Conservation (phyloP, 331 rosid species). For the Pyrus hybrid region DNA sequence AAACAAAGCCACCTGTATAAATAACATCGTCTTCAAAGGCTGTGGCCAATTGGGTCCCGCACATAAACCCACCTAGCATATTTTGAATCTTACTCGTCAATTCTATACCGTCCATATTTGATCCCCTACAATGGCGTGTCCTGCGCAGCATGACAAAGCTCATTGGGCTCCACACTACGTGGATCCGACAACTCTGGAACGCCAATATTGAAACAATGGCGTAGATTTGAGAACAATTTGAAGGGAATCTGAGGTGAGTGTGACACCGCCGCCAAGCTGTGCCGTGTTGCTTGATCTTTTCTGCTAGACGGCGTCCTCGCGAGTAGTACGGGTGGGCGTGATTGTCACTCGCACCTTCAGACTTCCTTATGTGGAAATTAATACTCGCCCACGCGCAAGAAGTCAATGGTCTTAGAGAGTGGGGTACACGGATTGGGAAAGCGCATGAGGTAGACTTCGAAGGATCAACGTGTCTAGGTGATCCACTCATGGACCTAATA, state of each 20-base stretch:
- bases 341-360: not conserved
- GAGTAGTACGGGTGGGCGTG: not conserved
- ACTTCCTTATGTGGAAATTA: not conserved
- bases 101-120: not conserved
- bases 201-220: not conserved
- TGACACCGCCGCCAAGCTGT: conserved; percentile 27
- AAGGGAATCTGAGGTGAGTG: conserved; percentile 10
- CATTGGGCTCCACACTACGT: not conserved
- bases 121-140: not conserved
- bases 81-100: not conserved
- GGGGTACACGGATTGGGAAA: not conserved
- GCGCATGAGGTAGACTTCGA: not conserved
- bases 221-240: not conserved
- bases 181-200: not conserved
- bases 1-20: not conserved
- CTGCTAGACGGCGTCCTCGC: not conserved
- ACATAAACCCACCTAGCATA: not conserved
- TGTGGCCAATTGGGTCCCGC: not conserved
- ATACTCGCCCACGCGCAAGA: not conserved
- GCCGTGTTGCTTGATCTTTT: not conserved
- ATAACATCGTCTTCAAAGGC: not conserved
- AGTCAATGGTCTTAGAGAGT: not conserved
- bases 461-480: not conserved
- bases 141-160: not conserved
- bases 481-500: not conserved